A percentile compares a stretch with the other conserved stretches of the same genome.
Conservation (phyloP, 2,329 filamentous ascomycete genomes). For the Phyllosticta ampelicida region DNA sequence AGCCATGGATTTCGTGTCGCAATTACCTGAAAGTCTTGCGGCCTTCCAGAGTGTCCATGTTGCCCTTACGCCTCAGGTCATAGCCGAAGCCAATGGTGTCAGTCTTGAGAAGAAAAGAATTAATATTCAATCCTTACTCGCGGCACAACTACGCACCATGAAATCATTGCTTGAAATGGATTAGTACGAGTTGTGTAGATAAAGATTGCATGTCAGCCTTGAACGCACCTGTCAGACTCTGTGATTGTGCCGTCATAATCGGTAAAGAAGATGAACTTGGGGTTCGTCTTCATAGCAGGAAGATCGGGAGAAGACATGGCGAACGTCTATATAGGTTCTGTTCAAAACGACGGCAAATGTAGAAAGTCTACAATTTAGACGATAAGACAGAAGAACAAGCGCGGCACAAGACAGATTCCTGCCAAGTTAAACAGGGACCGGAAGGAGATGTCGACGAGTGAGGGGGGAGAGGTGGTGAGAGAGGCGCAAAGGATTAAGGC, state of each 20-base stretch:
- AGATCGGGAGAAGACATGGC: conserved; percentile 27
- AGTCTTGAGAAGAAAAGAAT: conserved; percentile 62
- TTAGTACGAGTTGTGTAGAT: conserved; percentile 12
- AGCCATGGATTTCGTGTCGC: background rate
- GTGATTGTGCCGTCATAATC: conserved; percentile 98
- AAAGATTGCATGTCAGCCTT: conserved; percentile 19
- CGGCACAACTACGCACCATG: conserved; percentile 35
- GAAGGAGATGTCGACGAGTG: background rate
- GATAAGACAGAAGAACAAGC: background rate
- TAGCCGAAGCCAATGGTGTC: conserved; percentile 82
- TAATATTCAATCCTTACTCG: background rate
- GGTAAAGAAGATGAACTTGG: conserved; percentile 95
- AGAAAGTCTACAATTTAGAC: background rate
- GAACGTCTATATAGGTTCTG: background rate
- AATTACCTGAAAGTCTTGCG: conserved; percentile 57
- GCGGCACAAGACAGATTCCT: background rate
- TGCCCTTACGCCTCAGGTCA: conserved; percentile 59
- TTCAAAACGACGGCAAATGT: background rate
- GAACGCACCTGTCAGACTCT: conserved; percentile 44
- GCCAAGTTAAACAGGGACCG: background rate
- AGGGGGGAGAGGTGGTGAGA: background rate
- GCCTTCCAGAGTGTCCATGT: conserved; percentile 64
- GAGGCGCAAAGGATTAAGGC: background rate
- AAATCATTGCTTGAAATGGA: conserved; percentile 49
- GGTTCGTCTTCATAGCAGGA: conserved; percentile 45